Evolutionary conservation across 768 basidiomycete species (phyloP).

Genomic region (Gloeophyllum trabeum): DNA sequence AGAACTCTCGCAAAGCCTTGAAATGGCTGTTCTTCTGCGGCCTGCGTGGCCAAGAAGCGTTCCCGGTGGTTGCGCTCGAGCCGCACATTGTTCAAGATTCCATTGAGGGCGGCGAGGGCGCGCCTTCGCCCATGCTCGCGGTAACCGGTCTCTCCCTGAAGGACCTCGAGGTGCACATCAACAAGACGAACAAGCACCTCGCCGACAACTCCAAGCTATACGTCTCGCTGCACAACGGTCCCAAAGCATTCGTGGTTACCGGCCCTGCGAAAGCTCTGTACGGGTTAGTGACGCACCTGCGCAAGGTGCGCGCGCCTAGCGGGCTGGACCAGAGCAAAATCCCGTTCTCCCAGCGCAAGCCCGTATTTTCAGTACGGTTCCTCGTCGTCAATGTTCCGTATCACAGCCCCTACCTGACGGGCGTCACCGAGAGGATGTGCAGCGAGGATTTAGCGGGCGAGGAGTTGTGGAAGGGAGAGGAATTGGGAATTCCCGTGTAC

Average conservation of each 20-base stretch:
- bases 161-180: conserved; percentile 72
- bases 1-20: conserved; percentile 74
- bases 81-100: conserved; percentile 81
- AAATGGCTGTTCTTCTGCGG: conserved; percentile 92
- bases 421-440: conserved; percentile 65
- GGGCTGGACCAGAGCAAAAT: conserved; percentile 91
- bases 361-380: conserved; percentile 87
- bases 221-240: conserved; percentile 89
- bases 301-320: conserved; percentile 80
- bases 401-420: conserved; percentile 78
- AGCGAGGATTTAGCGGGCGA: conserved; percentile 66
- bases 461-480: conserved; percentile 63
- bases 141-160: conserved; percentile 72
- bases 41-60: conserved; percentile 86
- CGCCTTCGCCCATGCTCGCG: conserved; percentile 88
- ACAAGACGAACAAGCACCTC: conserved; percentile 81
- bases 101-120: conserved; percentile 87
- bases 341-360: conserved; percentile 90
- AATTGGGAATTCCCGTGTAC: conserved; percentile 77
- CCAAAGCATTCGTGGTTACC: conserved; percentile 85
- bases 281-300: conserved; percentile 83
- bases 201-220: conserved; percentile 66
- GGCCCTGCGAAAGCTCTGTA: conserved; percentile 88
- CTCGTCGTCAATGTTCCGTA: conserved; percentile 94
- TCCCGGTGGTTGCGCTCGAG: conserved; percentile 86